phyloP scores from a whole-genome alignment of 305 asterid genomes.

The Fraxinus ornus region DNA sequence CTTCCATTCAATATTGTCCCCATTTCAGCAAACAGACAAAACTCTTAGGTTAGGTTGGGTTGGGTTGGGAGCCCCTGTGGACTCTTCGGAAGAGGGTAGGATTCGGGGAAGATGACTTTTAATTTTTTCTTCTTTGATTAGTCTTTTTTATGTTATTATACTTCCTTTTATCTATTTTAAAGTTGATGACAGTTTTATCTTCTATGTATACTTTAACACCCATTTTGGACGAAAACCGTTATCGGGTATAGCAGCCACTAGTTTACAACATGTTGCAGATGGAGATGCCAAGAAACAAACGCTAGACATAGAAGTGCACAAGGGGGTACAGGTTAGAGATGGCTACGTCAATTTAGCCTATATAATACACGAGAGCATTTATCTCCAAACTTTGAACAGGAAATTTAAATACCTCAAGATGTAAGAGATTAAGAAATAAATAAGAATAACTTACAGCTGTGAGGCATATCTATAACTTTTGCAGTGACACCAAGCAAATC shows the following conservation, averaged over 20 bases:
- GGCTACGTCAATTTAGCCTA: background rate
- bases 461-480: constrained; percentile 84
- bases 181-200: background rate
- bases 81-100: background rate
- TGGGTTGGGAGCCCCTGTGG: background rate
- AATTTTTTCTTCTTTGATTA: background rate
- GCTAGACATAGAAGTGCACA: background rate
- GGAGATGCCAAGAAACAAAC: background rate
- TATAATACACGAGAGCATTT: background rate
- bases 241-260: background rate
- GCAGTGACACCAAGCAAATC: constrained; percentile 91
- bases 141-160: background rate
- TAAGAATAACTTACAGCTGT: constrained; percentile 54
- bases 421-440: constrained; percentile 2
- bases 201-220: background rate
- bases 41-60: constrained; percentile 42
- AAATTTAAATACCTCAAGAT: background rate
- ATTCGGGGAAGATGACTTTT: background rate
- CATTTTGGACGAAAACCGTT: background rate
- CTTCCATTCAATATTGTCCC: constrained; percentile 65
- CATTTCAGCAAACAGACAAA: constrained; percentile 60
- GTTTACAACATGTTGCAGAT: background rate
- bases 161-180: background rate
- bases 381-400: background rate
- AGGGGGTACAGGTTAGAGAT: background rate